Percentiles rank a stretch among this genome's conserved stretches.
phyloP scores from a whole-genome alignment of 2,329 filamentous ascomycete genomes.

The Remersonia thermophila region DNA sequence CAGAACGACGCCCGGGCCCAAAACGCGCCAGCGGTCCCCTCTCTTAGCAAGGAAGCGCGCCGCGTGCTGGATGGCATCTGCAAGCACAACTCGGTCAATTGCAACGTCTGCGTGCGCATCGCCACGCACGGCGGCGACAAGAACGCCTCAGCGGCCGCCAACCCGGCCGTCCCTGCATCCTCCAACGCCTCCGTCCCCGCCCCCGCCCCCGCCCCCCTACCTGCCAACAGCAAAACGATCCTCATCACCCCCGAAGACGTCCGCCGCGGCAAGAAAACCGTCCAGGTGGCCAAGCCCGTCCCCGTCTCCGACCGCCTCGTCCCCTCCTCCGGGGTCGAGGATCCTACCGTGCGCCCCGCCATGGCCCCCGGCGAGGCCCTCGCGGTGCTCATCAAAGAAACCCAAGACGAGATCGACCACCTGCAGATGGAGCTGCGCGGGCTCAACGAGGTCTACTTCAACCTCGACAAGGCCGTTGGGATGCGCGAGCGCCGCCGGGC shows the following conservation, averaged over 20 bases:
- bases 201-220: slow-evolving; percentile 10
- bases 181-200: not conserved
- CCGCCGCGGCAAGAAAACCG: slow-evolving; percentile 38
- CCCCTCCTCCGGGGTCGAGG: slow-evolving; percentile 28
- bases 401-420: slow-evolving; percentile 70
- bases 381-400: slow-evolving; percentile 68
- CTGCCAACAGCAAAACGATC: slow-evolving; percentile 16
- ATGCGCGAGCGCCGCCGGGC: slow-evolving; percentile 52
- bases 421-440: slow-evolving; percentile 56
- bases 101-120: slow-evolving; percentile 45
- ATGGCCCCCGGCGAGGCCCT: slow-evolving; percentile 61
- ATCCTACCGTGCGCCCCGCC: slow-evolving; percentile 50
- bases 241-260: slow-evolving; percentile 26
- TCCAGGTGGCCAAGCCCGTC: slow-evolving; percentile 51
- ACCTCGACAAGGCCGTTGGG: slow-evolving; percentile 53
- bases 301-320: slow-evolving; percentile 38
- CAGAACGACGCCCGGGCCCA: slow-evolving; percentile 21
- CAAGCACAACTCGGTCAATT: slow-evolving; percentile 43
- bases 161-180: not conserved
- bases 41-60: slow-evolving; percentile 39
- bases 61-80: slow-evolving; percentile 41
- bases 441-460: slow-evolving; percentile 42
- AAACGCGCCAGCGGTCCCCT: slow-evolving; percentile 27
- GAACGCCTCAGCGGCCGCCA: slow-evolving; percentile 1
- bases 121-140: slow-evolving; percentile 18